These are phyloP conservation scores for Alternaria triticimaculans DNA, from an alignment of 2,329 filamentous ascomycete genomes.

Conservation along the genomic window DNA sequence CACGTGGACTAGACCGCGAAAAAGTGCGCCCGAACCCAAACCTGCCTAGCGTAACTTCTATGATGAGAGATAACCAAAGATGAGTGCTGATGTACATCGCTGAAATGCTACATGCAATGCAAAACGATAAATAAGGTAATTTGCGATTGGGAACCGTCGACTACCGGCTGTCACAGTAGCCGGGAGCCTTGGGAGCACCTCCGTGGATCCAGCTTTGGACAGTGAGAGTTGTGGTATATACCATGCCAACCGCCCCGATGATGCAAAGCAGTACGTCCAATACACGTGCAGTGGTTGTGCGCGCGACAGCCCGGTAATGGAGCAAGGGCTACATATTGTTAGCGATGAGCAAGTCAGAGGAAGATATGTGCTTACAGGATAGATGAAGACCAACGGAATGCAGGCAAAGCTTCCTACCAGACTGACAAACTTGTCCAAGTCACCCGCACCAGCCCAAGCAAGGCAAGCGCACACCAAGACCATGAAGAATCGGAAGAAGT, in stretches of 20 bases:
- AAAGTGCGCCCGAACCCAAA: background rate
- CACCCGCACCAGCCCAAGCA: slow-evolving; percentile 89
- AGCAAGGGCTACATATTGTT: slow-evolving; percentile 74
- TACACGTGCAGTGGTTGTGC: slow-evolving; percentile 68
- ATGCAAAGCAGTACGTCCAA: slow-evolving; percentile 78
- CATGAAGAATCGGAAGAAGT: slow-evolving; percentile 91
- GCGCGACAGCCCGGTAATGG: slow-evolving; percentile 82
- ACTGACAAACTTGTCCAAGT: slow-evolving; percentile 96
- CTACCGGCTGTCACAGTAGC: slow-evolving; percentile 65
- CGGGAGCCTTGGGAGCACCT: slow-evolving; percentile 59
- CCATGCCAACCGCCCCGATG: slow-evolving; percentile 86
- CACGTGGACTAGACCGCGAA: background rate
- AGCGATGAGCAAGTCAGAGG: slow-evolving; percentile 27
- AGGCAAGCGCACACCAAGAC: slow-evolving; percentile 85
- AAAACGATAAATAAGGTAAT: background rate
- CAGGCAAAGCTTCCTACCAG: slow-evolving; percentile 97
- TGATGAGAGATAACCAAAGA: background rate
- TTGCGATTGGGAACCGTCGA: background rate
- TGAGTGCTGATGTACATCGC: slow-evolving; percentile 9
- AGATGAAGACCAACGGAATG: slow-evolving; percentile 95
- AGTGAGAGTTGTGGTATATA: slow-evolving; percentile 88
- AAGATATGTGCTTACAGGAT: slow-evolving; percentile 73
- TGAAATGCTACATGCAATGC: slow-evolving; percentile 13
- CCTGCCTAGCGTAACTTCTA: background rate
- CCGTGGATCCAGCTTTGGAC: slow-evolving; percentile 82